Base-by-base conservation (phyloP, 2,329 filamentous ascomycete genomes). In the Botryotinia narcissicola region DNA sequence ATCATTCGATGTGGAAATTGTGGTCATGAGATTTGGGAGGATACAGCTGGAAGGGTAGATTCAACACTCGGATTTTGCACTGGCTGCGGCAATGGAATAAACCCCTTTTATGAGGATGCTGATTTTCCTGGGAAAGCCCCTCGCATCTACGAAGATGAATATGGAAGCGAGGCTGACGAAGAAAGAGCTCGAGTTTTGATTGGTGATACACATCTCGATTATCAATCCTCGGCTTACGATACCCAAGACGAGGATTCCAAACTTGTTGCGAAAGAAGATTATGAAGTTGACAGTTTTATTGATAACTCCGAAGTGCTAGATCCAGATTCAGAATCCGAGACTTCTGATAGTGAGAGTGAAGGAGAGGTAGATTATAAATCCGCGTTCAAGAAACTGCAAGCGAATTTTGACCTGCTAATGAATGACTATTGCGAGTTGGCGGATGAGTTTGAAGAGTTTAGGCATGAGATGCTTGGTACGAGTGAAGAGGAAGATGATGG, bases 201-300 rank as follows among this genome's bases (percentile, higher is more conserved):
- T 5, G 75, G 74, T 14, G 68, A 75, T 9, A 25, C 35, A 20
- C 76, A 76, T 60, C 74, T 80, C 14, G 79, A 80, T 42, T 75
- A 77, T 40, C 74, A 78, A 10, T 75, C 76, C 1, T 78, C 78
- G 0, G 80, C 80, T 14, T 81, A 80, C 64, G 79, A 80, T 71
- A 75, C 79, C 14, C 76, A 78, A 71, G 78, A 80, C 54, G 76
- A 75, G 1, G 62, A 40, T 46, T 42, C 68, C 8, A 22, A 71
- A 10, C 22, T 77, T 14, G 22, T 18, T 20, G 25, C 74, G 7
- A 16, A 70, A 18, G 78, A 80, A 20, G 74, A 78, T 8, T 80
- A 81, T 59, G 78, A 80, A 62, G 68, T 69, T 9, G 71, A 79
- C 70, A 78, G 76, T 42, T 77, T 79, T 40, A 78, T 80, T 29